Evolutionary conservation across 2,329 filamentous ascomycete species (phyloP).

Genomic region (Diplodia scrobiculata): DNA sequence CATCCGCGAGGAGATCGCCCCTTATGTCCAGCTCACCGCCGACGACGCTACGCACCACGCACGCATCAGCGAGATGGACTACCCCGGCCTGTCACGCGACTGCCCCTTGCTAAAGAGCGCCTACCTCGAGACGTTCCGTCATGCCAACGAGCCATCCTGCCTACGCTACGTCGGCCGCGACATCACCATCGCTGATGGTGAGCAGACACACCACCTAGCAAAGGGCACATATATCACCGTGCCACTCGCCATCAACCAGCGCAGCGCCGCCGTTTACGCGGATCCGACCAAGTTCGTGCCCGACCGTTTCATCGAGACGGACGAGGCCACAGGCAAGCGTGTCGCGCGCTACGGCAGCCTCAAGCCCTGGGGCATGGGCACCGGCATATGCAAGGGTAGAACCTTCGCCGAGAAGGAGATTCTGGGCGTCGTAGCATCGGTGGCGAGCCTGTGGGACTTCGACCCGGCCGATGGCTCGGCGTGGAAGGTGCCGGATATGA

Average conservation of each 20-base stretch:
- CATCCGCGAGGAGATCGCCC: conserved; percentile 43
- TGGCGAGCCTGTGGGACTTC: conserved; percentile 61
- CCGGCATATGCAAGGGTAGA: conserved; percentile 53
- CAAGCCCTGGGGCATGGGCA: conserved; percentile 46
- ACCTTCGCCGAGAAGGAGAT: conserved; percentile 55
- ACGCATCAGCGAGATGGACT: conserved; percentile 3
- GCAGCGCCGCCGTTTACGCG: conserved; percentile 22
- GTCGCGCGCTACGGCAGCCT: conserved; percentile 30
- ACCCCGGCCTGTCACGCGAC: conserved; percentile 27
- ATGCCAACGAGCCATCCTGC: conserved; percentile 35
- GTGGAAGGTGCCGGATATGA: conserved; percentile 30
- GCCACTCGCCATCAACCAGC: conserved; percentile 22
- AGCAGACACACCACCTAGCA: conserved; percentile 24
- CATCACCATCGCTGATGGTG: conserved; percentile 41
- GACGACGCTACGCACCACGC: background rate
- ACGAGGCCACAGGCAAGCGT: conserved; percentile 23
- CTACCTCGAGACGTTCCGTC: conserved; percentile 43
- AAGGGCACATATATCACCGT: conserved; percentile 25
- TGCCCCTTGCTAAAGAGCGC: conserved; percentile 45
- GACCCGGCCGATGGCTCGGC: conserved; percentile 42
- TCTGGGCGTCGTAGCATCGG: conserved; percentile 54
- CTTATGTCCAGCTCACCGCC: conserved; percentile 37
- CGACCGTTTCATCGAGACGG: conserved; percentile 29
- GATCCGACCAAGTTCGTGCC: conserved; percentile 28
- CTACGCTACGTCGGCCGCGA: conserved; percentile 34